Base-by-base conservation (phyloP, 1,284 basidiomycete genomes). In the Bondarzewia mesenterica region DNA sequence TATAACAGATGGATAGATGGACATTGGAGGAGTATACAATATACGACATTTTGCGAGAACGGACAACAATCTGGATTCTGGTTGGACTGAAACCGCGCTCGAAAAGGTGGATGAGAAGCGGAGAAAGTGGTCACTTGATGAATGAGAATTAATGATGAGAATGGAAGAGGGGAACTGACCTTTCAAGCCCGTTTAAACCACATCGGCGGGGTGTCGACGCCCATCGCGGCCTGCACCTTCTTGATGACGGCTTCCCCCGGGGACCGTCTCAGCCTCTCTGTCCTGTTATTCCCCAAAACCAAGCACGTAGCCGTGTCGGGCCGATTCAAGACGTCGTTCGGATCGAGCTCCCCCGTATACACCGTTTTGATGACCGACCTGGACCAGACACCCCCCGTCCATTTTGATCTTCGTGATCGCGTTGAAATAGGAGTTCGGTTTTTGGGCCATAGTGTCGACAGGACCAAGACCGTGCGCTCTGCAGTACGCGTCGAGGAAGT, bases 391-490 rank as follows among this genome's bases (percentile, higher is more conserved):
- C n/a, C 29, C 29, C n/a, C 12, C 29, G 3, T 32, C 4, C 12
- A 5, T 12, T 3, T 2, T 10, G 29, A 32, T 32, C 1, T 32
- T 32, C 1, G 10, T 1, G 6, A 32, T 32, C 6, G 29, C 29
- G 5, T 12, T 0, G n/a, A n/a, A 12, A 1, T 32, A 10, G 29
- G 29, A 0, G 29, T 1, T 1, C 0, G n/a, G n/a, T n/a, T 7
- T 10, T n/a, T 32, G 29, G 12, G 10, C 12, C n/a, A n/a, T 10
- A n/a, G 29, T 32, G 29, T 4, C 12, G 29, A 32, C 29, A 32
- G 29, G 29, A 4, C 29, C 29, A 1, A 32, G 3, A 10, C n/a
- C n/a, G n/a, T 32, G 10, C 12, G 1, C 29, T n/a, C 12, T 32
- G 29, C 29, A 32, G 29, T 32, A 32, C 5, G 12, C 10, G 29